Percentiles rank a stretch among this genome's conserved stretches.
These are phyloP conservation scores for Ophiostoma sp. DNA, from an alignment of 2,329 filamentous ascomycete genomes.

Conservation along the genomic window DNA sequence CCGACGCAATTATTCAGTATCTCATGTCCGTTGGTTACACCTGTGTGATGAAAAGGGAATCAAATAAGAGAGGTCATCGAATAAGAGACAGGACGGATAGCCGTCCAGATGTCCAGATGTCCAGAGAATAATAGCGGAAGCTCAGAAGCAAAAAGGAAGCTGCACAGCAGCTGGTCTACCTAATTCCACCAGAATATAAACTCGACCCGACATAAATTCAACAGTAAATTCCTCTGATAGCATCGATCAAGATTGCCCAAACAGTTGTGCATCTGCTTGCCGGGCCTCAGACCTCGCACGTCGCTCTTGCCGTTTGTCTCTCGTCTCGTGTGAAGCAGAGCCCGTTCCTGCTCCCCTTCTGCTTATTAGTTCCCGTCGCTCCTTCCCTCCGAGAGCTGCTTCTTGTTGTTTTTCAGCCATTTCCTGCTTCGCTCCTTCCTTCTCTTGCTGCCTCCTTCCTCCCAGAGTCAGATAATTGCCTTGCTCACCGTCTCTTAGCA, in stretches of 20 bases:
- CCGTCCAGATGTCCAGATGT: no score
- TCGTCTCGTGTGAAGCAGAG: background rate
- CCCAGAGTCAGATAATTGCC: background rate
- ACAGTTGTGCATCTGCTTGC: background rate
- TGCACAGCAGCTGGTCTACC: no score
- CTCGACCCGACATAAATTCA: background rate
- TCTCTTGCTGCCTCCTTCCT: constrained; percentile 2
- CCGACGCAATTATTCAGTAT: background rate
- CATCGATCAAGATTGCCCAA: background rate
- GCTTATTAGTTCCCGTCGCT: background rate
- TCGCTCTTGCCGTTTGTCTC: background rate
- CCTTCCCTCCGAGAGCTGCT: background rate
- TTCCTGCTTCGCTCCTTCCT: background rate
- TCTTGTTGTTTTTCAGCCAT: background rate
- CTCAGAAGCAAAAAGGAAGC: no score
- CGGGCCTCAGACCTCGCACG: background rate
- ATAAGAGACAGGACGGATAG: background rate
- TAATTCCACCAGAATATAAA: background rate
- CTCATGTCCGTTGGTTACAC: background rate
- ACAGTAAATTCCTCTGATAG: background rate
- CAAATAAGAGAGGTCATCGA: background rate
- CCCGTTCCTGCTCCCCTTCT: background rate
- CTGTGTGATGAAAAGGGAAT: background rate
- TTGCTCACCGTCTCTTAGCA: background rate
- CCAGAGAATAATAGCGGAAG: no score